phyloP scores from a whole-genome alignment of 306 rosid species.

The Aeschynomene evenia region DNA sequence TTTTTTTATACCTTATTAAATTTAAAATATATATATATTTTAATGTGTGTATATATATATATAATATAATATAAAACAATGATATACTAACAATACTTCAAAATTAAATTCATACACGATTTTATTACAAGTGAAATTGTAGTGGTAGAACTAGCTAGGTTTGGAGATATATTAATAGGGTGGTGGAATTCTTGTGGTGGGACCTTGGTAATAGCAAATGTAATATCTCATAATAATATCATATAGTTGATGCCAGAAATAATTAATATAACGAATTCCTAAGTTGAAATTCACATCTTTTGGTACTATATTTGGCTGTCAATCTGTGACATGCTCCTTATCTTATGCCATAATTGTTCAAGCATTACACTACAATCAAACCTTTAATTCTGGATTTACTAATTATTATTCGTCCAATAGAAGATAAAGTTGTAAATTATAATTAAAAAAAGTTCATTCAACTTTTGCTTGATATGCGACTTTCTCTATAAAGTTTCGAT shows the following conservation, averaged over 20 bases:
- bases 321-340: conserved; percentile 1
- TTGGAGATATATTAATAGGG: neutral
- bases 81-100: no score
- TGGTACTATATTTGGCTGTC: neutral
- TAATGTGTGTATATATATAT: no score
- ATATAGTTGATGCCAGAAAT: neutral
- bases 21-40: no score
- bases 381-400: neutral
- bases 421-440: neutral
- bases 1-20: no score
- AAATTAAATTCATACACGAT: no score
- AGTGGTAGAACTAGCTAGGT: no score
- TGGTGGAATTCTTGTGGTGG: neutral
- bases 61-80: no score
- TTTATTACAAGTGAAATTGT: no score
- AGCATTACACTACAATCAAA: neutral
- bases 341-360: neutral
- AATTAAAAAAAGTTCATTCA: neutral
- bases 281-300: neutral
- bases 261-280: conserved; percentile 6
- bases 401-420: neutral
- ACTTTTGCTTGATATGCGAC: neutral
- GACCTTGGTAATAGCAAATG: neutral
- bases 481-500: conserved; percentile 5
- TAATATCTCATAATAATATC: no score